These are phyloP conservation scores for Debaryomyces hansenii DNA, from an alignment of 805 yeast species.

Conservation along the genomic window DNA sequence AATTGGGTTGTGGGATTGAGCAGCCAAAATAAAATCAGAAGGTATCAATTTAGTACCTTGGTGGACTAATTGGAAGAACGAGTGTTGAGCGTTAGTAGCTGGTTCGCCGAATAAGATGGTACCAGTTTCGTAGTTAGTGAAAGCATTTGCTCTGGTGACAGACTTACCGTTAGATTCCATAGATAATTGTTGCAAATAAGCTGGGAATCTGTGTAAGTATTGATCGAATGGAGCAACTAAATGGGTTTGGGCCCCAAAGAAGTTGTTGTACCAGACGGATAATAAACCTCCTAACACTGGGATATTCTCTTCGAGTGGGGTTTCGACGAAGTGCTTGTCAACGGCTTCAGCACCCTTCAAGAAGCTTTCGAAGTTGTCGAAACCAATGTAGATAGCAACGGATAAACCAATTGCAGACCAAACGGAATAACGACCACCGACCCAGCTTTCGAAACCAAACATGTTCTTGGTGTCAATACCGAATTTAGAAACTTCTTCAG, in stretches of 20 bases:
- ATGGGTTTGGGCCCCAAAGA: conserved; percentile 97
- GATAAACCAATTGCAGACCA: conserved; percentile 99
- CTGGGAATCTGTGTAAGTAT: conserved; percentile 98
- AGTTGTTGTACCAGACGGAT: conserved; percentile 98
- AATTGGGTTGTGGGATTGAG: conserved; percentile 96
- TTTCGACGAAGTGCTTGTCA: conserved; percentile 81
- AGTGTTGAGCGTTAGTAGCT: conserved; percentile 98
- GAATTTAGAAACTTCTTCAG: conserved; percentile 84
- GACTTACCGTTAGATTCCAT: conserved; percentile 99
- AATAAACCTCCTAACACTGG: conserved; percentile 92
- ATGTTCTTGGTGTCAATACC: conserved; percentile 97
- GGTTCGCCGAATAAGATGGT: conserved; percentile 97
- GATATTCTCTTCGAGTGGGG: conserved; percentile 89
- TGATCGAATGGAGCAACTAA: conserved; percentile 98
- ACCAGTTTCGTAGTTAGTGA: conserved; percentile 94
- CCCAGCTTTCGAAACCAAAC: conserved; percentile 99
- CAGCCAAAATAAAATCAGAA: conserved; percentile 94
- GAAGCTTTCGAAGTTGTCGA: conserved; percentile 87
- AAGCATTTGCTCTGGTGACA: conserved; percentile 87
- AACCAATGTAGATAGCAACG: conserved; percentile 93
- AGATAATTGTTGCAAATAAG: conserved; percentile 95
- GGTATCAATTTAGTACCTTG: conserved; percentile 99
- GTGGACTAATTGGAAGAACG: conserved; percentile 98
- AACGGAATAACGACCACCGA: conserved; percentile 99
- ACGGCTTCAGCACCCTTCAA: conserved; percentile 97